A percentile compares a stretch with the other conserved stretches of the same genome.
These are phyloP conservation scores for Nigrograna mackinnonii DNA, from an alignment of 2,329 filamentous ascomycete genomes.

Conservation along the genomic window DNA sequence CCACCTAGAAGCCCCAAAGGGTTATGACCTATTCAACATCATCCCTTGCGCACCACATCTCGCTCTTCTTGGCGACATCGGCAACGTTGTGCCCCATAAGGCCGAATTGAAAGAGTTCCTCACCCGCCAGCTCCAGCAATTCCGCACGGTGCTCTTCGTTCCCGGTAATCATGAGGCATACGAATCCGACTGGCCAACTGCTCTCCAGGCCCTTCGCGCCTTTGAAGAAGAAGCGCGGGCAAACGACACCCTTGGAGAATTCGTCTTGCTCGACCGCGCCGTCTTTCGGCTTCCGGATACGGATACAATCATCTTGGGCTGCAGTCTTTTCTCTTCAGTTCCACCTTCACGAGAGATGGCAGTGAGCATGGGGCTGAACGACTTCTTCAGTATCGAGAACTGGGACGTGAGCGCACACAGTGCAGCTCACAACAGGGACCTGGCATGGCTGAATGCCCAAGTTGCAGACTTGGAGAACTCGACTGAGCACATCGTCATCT, in stretches of 20 bases:
- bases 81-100: slow-evolving; percentile 4
- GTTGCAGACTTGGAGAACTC: slow-evolving; percentile 25
- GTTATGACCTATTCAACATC: slow-evolving; percentile 4
- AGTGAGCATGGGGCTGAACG: slow-evolving; percentile 6
- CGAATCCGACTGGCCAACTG: neutral
- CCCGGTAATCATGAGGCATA: slow-evolving; percentile 20
- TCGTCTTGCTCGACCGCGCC: slow-evolving; percentile 16
- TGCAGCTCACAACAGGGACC: slow-evolving; percentile 40
- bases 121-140: slow-evolving; percentile 9
- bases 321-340: slow-evolving; percentile 15
- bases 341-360: neutral
- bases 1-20: slow-evolving; percentile 15
- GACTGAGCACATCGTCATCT: slow-evolving; percentile 36
- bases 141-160: slow-evolving; percentile 13
- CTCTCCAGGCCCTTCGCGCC: neutral
- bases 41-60: slow-evolving; percentile 9
- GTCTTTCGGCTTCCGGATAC: slow-evolving; percentile 1
- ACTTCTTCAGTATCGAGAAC: slow-evolving; percentile 14
- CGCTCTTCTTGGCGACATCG: slow-evolving; percentile 17
- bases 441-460: slow-evolving; percentile 49
- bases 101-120: slow-evolving; percentile 14
- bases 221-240: slow-evolving; percentile 7
- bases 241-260: slow-evolving; percentile 4
- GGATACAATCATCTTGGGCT: slow-evolving; percentile 18
- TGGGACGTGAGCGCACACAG: slow-evolving; percentile 41